Evolutionary conservation across 257 asterid species (phyloP), one percentile per base, ranked within the genome.

Genomic region (Dorcoceras hygrometricum): DNA sequence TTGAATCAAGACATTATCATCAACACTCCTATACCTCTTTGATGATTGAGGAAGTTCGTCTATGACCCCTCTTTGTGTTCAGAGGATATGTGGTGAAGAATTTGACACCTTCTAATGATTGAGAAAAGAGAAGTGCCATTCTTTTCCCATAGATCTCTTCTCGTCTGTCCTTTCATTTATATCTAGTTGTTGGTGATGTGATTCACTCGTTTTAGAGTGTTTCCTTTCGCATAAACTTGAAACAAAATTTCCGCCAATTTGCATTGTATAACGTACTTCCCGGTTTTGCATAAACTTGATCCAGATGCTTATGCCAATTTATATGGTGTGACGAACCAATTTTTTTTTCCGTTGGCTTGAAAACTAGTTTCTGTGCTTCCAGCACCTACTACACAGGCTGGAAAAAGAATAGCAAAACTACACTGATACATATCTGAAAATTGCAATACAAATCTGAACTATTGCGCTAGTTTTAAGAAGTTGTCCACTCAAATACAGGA

Each of bases 401-500:
- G 18, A 28, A 32, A 36, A 12, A 9, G 22, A 19, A 59, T 12
- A 16, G 25, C 23, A 12, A 28, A 31, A 56, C 7, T 28, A 54
- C 25, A 29, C 5, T 18, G 6, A 12, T 20, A 7, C 28, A 25
- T 29, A 8, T 58, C 46, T 58, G 59, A 34, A 23, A 54, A n/a
- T 67, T 5, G 14, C 51, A 54, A 70, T 19, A 4, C 31, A 28
- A 61, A 50, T 73, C 16, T 65, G 71, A 34, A 32, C 25, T 58
- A 32, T 57, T 10, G 23, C 25, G 69, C n/a, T 29, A 58, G 46
- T 53, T 63, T 56, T 36, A 19, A 67, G 29, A 23, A 66, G 16
- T 43, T 73, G 23, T 56, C 31, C 68, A n/a, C 69, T 74, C 32
- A 69, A 57, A 11, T 43, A 58, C 79, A 89, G 99, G 98, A 96